These are phyloP conservation scores for Phtheirospermum japonicum DNA, from an alignment of 257 asterid genomes.

Conservation along the genomic window DNA sequence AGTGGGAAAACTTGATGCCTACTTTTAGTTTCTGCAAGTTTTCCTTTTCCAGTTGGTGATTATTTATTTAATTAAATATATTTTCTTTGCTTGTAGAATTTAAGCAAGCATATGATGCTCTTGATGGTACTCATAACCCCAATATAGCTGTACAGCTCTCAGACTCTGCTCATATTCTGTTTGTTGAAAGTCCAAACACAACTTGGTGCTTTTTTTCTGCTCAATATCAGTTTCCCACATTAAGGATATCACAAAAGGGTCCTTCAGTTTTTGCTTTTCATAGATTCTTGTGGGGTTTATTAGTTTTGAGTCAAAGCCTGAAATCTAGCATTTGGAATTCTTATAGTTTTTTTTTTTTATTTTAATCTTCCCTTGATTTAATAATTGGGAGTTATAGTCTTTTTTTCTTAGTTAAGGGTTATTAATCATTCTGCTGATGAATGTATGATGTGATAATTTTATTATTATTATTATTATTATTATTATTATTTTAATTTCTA, in stretches of 20 bases:
- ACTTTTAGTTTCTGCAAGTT: not conserved
- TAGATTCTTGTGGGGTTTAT: constrained; percentile 44
- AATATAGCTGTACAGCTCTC: constrained; percentile 35
- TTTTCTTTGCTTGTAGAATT: constrained; percentile 37
- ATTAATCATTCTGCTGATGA: constrained; percentile 16
- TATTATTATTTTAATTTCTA: too few species aligned
- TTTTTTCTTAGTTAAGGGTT: constrained; percentile 11
- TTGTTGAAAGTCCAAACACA: constrained; percentile 34
- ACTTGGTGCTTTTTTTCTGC: constrained; percentile 35
- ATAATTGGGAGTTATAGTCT: constrained; percentile 19
- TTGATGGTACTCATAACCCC: constrained; percentile 33
- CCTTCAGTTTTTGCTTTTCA: constrained; percentile 34
- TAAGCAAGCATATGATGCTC: constrained; percentile 48
- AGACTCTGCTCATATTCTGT: constrained; percentile 34
- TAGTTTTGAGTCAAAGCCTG: constrained; percentile 41
- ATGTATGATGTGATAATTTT: constrained; percentile 5
- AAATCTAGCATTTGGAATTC: constrained; percentile 29
- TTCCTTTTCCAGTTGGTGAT: not conserved
- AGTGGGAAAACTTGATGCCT: constrained; percentile 1
- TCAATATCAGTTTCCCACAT: not conserved
- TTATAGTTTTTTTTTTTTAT: too few species aligned
- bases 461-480: too few species aligned
- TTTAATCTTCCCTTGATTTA: not conserved
- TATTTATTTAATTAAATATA: not conserved
- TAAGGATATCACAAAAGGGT: constrained; percentile 31